Base-by-base conservation (phyloP, 192 early-diverging fungal genomes). In the Coemansia sp. region DNA sequence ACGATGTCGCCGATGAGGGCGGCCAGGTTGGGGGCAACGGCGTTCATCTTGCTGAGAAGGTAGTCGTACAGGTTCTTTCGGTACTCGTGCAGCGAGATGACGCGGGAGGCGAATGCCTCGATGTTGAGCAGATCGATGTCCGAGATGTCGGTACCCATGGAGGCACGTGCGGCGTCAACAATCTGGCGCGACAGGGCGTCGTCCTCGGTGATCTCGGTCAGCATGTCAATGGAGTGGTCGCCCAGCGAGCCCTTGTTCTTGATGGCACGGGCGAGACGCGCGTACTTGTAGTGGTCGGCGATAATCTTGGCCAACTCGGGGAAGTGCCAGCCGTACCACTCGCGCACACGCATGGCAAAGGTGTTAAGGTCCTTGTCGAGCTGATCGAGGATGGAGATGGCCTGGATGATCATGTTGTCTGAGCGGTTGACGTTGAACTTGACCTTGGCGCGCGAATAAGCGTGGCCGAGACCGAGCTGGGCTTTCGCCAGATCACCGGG, bases 271-370 rank as follows among this genome's bases (percentile, higher is more conserved):
- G 85, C 89, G 55, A 98, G 87, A 57, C 87, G 86, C 59, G 97
- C 95, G 64, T 89, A 99, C 65, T 86, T 83, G 69, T 84, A 85
- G 74, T 96, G 95, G 83, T 99, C 95, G 61, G 80, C 82, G 62
- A 96, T 87, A 66, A 99, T 93, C 82, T 96, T 96, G 71, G 93
- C 87, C 51, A 99, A 78, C 83, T 99, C 95, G 30, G 97, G 97
- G 84, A 99, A 99, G 73, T 99, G 97, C 95, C 95, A 99, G 55
- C 89, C 91, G 81, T 99, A 99, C 97, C 97, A 99, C 81, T 99
- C 97, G 62, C 93, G 85, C 61, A 88, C 88, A 49, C 95, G 84
- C 95, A 98, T 98, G 51, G 95, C 83, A 64, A 94, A 98, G 46
- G 90, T 95, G 85, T 98, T 98, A 69, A 98, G 82, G 61, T 98